These are phyloP conservation scores for Cornus kousa DNA, from an alignment of 148 eudicot species.

Conservation along the genomic window DNA sequence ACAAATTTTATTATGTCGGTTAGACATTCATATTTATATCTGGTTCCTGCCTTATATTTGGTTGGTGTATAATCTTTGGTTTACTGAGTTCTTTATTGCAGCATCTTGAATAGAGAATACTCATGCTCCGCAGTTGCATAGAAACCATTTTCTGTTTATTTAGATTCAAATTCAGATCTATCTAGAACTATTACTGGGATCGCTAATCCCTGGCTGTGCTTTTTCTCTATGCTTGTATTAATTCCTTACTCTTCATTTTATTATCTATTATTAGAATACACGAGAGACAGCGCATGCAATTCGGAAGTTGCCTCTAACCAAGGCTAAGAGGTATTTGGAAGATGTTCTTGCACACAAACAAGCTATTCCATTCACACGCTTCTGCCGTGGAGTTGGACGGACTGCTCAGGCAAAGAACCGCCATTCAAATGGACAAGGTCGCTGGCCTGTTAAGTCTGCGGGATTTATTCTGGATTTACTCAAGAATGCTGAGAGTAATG, in stretches of 20 bases:
- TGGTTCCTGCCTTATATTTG: not conserved
- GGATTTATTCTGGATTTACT: slow-evolving; percentile 58
- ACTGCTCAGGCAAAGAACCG: slow-evolving; percentile 75
- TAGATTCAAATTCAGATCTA: not conserved
- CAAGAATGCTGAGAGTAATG: slow-evolving; percentile 75
- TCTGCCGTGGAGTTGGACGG: slow-evolving; percentile 68
- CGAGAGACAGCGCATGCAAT: slow-evolving; percentile 65
- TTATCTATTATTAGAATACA: slow-evolving; percentile 33
- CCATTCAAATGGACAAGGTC: slow-evolving; percentile 70
- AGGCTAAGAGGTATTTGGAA: slow-evolving; percentile 68
- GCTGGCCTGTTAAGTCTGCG: slow-evolving; percentile 69
- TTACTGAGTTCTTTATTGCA: not conserved
- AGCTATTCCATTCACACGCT: slow-evolving; percentile 71
- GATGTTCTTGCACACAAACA: slow-evolving; percentile 70
- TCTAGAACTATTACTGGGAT: not conserved
- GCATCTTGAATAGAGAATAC: not conserved
- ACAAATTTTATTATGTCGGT: too few relatives aligned
- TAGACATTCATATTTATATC: not conserved
- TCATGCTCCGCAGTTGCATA: not conserved
- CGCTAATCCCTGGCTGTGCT: not conserved
- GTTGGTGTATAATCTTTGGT: not conserved
- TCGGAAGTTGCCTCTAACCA: slow-evolving; percentile 43
- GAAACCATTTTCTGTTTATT: not conserved
- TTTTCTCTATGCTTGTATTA: not conserved
- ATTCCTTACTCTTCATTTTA: not conserved